Base-by-base conservation (phyloP, 805 yeast species). In the Metschnikowia borealis region DNA sequence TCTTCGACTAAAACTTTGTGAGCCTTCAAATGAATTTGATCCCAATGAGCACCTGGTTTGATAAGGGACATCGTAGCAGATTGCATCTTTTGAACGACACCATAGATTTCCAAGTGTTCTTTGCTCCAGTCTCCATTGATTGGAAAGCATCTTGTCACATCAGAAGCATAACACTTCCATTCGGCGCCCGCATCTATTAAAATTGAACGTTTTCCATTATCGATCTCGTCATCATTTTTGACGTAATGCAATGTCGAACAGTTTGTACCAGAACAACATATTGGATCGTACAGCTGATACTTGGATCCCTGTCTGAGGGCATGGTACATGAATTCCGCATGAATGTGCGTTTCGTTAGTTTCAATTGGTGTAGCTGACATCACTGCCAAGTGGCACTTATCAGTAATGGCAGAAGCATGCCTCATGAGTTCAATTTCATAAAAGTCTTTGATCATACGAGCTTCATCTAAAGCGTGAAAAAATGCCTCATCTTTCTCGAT, bases 141-240 rank as follows among this genome's bases (percentile, higher is more conserved):
- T 29, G 99, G 99, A 80, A 90, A 92, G 64, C 95, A 87, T 64
- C 99, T 80, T 14, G 99, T 94, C 39, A 94, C 97, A 65, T 92
- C 99, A 40, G 89, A 77, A 2, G 97, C 91, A 67, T 92, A 92
- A 65, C 89, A 83, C 56, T 81, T 80, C 97, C 97, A 92, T 69
- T 92, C 98, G 2, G 97, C 96, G 49, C 99, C 99, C 7, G 98
- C 97, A 71, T 92, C 99, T 48, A 92, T 84, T 54, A 92, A 77
- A 11, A 92, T 78, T 5, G 91, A 78, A 43, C 79, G 81, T 61
- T 82, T 83, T 17, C 78, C 79, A 3, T 76, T 70, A 46, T 81
- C 85, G 14, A 67, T 60, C 3, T 67, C 73, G 20, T 65, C 74
- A 60, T 90, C 94, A 62, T 92, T 92, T 62, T 84, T 84, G 17